Conservation (phyloP, 2,329 filamentous ascomycete genomes). For the Knoxdaviesia capensis region DNA sequence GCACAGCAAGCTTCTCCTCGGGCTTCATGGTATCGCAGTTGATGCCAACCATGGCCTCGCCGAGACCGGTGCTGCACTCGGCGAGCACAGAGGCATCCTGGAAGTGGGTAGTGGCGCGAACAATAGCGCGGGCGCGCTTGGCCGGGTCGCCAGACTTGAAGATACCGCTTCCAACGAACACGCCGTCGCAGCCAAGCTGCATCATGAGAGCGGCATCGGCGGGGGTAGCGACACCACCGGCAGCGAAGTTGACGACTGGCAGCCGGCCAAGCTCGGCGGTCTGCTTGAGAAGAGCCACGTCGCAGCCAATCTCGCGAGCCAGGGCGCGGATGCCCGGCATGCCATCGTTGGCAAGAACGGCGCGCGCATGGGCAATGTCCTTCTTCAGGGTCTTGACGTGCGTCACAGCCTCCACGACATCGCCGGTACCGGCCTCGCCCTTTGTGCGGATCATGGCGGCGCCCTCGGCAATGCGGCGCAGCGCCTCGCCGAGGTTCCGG, state of each 20-base stretch:
- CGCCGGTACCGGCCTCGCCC: slow-evolving; percentile 91
- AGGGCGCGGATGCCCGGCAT: slow-evolving; percentile 40
- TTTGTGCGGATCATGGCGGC: slow-evolving; percentile 99
- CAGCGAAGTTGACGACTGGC: slow-evolving; percentile 94
- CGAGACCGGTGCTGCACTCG: slow-evolving; percentile 69
- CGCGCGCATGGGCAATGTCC: slow-evolving; percentile 64
- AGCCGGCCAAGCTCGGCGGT: slow-evolving; percentile 72
- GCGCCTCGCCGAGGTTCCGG: slow-evolving; percentile 80
- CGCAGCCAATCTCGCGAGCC: slow-evolving; percentile 63
- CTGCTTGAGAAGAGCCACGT: slow-evolving; percentile 63
- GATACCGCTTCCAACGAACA: slow-evolving; percentile 92
- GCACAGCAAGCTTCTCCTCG: slow-evolving; percentile 61
- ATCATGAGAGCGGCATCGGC: slow-evolving; percentile 95
- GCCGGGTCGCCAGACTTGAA: slow-evolving; percentile 90
- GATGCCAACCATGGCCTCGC: slow-evolving; percentile 97
- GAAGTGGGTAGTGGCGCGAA: slow-evolving; percentile 83
- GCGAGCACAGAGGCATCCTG: slow-evolving; percentile 70
- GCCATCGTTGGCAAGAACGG: slow-evolving; percentile 40
- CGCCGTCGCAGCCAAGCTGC: slow-evolving; percentile 94
- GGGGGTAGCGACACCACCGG: slow-evolving; percentile 96
- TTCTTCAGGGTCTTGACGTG: slow-evolving; percentile 84
- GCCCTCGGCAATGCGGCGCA: slow-evolving; percentile 77
- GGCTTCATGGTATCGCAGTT: slow-evolving; percentile 63
- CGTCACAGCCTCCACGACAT: slow-evolving; percentile 88
- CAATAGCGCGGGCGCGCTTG: slow-evolving; percentile 83